Evolutionary conservation across 257 asterid genomes (phyloP).

Genomic region (Craterostigma plantagineum): DNA sequence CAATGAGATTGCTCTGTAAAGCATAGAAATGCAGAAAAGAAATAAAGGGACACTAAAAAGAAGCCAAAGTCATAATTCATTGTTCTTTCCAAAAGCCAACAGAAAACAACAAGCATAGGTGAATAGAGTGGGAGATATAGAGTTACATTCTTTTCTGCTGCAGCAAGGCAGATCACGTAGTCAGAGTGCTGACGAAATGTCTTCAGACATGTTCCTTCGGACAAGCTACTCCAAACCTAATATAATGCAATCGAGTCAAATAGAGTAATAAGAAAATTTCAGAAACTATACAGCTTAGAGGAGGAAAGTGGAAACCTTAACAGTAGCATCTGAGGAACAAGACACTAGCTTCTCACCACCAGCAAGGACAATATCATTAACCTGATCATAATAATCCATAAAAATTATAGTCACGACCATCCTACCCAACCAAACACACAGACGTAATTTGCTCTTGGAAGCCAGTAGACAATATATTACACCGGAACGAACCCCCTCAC

Average conservation of each 20-base stretch:
- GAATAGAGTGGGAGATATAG: neutral
- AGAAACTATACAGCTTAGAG: constrained; percentile 5
- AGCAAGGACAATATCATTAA: constrained; percentile 71
- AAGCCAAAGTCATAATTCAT: neutral
- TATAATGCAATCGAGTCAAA: constrained; percentile 10
- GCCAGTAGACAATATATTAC: no score
- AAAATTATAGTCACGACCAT: no score
- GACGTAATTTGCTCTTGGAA: no score
- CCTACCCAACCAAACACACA: no score
- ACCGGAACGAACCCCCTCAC: no score
- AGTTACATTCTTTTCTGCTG: constrained; percentile 72
- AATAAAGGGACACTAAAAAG: neutral
- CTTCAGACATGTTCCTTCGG: constrained; percentile 57
- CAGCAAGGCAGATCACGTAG: constrained; percentile 90
- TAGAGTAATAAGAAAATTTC: constrained; percentile 5
- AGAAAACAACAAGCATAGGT: no score
- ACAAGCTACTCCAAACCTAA: constrained; percentile 70
- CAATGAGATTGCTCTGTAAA: constrained; percentile 55
- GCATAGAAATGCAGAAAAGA: constrained; percentile 7
- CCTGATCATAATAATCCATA: constrained; percentile 26
- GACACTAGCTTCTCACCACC: constrained; percentile 75
- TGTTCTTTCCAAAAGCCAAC: neutral
- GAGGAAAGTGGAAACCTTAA: constrained; percentile 41
- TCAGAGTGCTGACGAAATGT: constrained; percentile 88
- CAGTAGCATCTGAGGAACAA: constrained; percentile 94